Conservation (phyloP, 2,329 filamentous ascomycete genomes). For the Clonostachys rhizophaga region DNA sequence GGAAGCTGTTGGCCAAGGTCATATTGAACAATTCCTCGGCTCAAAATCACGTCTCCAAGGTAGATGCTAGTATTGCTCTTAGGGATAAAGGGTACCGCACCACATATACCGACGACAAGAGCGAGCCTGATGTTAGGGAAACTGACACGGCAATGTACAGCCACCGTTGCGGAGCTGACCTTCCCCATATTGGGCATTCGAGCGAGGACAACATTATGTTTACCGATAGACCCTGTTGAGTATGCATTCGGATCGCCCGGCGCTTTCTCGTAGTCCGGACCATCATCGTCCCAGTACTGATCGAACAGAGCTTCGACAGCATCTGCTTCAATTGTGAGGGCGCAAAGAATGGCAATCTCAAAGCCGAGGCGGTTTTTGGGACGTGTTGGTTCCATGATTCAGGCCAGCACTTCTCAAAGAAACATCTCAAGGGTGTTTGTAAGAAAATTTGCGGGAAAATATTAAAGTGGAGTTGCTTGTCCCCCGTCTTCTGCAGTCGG, state of each 20-base stretch:
- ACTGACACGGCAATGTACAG: slow-evolving; percentile 5
- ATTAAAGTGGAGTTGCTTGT: no score
- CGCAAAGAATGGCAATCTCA: slow-evolving; percentile 3
- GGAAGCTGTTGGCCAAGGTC: slow-evolving; percentile 11
- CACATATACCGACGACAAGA: slow-evolving; percentile 11
- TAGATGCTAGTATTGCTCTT: slow-evolving; percentile 6
- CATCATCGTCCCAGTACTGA: slow-evolving; percentile 3
- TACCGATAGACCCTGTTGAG: slow-evolving; percentile 12
- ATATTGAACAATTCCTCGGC: slow-evolving; percentile 12
- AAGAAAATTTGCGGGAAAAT: no score
- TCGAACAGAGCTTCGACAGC: slow-evolving; percentile 1
- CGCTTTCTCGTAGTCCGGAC: slow-evolving; percentile 11
- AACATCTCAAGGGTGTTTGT: no score
- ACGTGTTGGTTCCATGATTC: not conserved
- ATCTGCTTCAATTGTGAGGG: slow-evolving; percentile 4
- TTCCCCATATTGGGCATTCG: slow-evolving; percentile 20
- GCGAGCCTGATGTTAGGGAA: slow-evolving; percentile 11
- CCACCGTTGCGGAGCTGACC: slow-evolving; percentile 10
- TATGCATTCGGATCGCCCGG: slow-evolving; percentile 18
- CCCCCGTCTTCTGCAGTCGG: no score
- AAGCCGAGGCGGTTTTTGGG: slow-evolving; percentile 2
- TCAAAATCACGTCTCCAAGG: slow-evolving; percentile 18
- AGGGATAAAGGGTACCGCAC: slow-evolving; percentile 9
- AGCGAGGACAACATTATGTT: slow-evolving; percentile 19
- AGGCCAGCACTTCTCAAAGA: no score